Conservation (phyloP, 2,329 filamentous ascomycete species). For the Neopestalotiopsis rosae region DNA sequence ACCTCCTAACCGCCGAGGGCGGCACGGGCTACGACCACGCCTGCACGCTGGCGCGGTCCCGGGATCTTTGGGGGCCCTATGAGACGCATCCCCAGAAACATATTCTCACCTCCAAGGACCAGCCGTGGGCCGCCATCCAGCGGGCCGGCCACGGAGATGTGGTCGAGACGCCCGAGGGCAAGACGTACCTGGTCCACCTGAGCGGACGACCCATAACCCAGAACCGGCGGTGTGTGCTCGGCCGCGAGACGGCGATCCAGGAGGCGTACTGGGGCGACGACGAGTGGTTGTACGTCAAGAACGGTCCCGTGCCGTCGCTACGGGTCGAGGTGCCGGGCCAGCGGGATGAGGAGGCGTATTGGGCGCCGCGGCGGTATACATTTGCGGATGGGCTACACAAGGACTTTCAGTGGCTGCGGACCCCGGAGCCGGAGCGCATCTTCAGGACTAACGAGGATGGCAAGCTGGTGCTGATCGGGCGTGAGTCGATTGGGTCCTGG, state of each 20-base stretch:
- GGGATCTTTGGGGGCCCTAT: constrained; percentile 65
- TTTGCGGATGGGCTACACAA: constrained; percentile 51
- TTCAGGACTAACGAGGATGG: constrained; percentile 43
- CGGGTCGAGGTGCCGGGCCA: constrained; percentile 54
- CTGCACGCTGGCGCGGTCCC: constrained; percentile 60
- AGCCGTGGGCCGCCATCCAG: constrained; percentile 55
- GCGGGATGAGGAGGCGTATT: constrained; percentile 55
- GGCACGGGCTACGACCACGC: constrained; percentile 67
- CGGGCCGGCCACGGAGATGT: constrained; percentile 59
- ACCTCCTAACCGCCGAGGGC: constrained; percentile 64
- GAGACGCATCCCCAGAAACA: constrained; percentile 63
- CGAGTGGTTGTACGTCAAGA: constrained; percentile 67
- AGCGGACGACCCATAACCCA: constrained; percentile 57
- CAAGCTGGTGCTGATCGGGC: constrained; percentile 53
- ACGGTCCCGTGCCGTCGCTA: constrained; percentile 60
- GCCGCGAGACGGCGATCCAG: constrained; percentile 63
- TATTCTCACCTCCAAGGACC: constrained; percentile 59
- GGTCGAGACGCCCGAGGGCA: constrained; percentile 58
- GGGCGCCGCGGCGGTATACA: constrained; percentile 53
- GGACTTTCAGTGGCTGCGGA: constrained; percentile 64
- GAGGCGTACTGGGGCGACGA: constrained; percentile 63
- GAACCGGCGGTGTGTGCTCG: constrained; percentile 56
- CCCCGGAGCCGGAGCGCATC: constrained; percentile 59
- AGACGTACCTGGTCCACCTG: constrained; percentile 60
- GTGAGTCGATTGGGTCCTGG: constrained; percentile 62